phyloP scores from a whole-genome alignment of 2,329 filamentous ascomycete genomes.

The Botrytis tulipae region DNA sequence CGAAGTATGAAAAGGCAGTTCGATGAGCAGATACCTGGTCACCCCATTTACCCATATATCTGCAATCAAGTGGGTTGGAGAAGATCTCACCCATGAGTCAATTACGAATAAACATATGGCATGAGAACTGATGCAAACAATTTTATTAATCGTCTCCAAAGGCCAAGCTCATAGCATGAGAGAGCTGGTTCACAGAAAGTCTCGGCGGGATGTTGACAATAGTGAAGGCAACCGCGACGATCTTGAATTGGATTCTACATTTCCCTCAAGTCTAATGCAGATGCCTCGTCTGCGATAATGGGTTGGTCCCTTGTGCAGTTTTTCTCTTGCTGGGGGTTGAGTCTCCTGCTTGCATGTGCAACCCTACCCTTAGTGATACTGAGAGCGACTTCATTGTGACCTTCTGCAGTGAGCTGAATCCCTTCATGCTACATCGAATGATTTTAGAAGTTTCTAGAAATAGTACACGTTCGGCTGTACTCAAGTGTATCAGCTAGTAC shows the following conservation, averaged over 20 bases:
- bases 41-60: background rate
- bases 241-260: background rate
- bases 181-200: background rate
- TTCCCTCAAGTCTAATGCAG: background rate
- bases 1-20: background rate
- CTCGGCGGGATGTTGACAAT: background rate
- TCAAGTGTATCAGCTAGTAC: slow-evolving; percentile 8
- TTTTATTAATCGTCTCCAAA: background rate
- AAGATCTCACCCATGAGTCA: background rate
- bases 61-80: background rate
- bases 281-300: background rate
- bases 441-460: slow-evolving; percentile 14
- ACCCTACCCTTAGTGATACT: background rate
- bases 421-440: background rate
- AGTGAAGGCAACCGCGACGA: background rate
- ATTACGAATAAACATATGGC: background rate
- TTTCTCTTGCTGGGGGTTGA: background rate
- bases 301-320: background rate
- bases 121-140: background rate
- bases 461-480: background rate
- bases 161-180: background rate
- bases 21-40: background rate
- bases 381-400: slow-evolving; percentile 4
- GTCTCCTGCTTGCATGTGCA: background rate
- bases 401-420: background rate